These are phyloP conservation scores for Centaurea solstitialis DNA, from an alignment of 129 eudicot species.

Conservation along the genomic window DNA sequence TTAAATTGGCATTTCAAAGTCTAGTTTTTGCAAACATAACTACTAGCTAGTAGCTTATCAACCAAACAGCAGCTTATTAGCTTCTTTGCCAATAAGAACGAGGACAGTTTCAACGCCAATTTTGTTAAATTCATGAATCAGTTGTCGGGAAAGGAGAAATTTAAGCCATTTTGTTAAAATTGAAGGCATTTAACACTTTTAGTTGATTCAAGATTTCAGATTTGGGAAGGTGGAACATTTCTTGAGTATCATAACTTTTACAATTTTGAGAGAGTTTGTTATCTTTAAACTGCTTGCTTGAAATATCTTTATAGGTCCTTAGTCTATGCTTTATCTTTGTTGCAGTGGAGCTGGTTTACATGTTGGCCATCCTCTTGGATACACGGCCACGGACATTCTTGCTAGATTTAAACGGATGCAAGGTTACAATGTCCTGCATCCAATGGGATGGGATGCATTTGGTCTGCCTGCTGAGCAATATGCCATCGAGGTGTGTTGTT, in stretches of 20 bases:
- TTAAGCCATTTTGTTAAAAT: slow-evolving; percentile 1
- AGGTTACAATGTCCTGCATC: slow-evolving; percentile 95
- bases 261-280: neutral
- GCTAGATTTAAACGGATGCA: slow-evolving; percentile 96
- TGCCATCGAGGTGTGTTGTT: slow-evolving; percentile 73
- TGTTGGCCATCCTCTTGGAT: slow-evolving; percentile 99
- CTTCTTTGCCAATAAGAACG: no score
- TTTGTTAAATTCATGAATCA: no score
- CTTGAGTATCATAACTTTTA: neutral
- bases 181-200: neutral
- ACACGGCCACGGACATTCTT: slow-evolving; percentile 96
- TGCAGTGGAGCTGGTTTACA: slow-evolving; percentile 99
- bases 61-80: no score
- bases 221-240: neutral
- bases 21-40: no score
- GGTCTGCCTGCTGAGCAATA: slow-evolving; percentile 99
- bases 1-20: no score
- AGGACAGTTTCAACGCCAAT: no score
- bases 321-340: slow-evolving; percentile 18
- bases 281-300: neutral
- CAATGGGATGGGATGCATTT: slow-evolving; percentile 99
- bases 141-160: neutral
- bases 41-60: no score
- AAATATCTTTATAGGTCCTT: neutral
- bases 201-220: neutral